Percentiles rank a stretch among this genome's conserved stretches.
These are phyloP conservation scores for Metschnikowia peoriensis DNA, from an alignment of 805 yeast species.

Conservation along the genomic window DNA sequence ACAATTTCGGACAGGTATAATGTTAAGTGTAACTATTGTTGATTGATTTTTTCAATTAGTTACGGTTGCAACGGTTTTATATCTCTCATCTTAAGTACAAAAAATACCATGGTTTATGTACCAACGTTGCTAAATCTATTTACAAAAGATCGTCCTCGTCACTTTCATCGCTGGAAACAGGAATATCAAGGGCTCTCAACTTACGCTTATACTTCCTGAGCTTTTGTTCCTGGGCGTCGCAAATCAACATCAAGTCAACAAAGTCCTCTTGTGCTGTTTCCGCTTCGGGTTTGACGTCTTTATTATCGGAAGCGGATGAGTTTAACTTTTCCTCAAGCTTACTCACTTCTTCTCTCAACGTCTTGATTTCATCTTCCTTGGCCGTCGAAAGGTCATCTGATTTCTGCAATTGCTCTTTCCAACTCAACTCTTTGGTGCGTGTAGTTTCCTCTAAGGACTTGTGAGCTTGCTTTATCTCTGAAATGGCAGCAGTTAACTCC, in stretches of 20 bases:
- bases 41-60: no score
- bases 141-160: conserved; percentile 57
- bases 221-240: conserved; percentile 74
- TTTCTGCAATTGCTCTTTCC: not conserved
- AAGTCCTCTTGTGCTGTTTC: conserved; percentile 8
- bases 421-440: not conserved
- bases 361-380: conserved; percentile 1
- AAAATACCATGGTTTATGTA: not conserved
- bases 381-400: not conserved
- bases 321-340: not conserved
- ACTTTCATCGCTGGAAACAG: conserved; percentile 69
- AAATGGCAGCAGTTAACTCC: conserved; percentile 6
- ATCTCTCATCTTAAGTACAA: not conserved
- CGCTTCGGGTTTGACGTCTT: not conserved
- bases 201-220: conserved; percentile 54
- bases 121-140: not conserved
- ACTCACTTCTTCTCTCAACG: not conserved
- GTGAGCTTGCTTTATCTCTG: conserved; percentile 9
- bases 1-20: no score
- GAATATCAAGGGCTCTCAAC: conserved; percentile 53
- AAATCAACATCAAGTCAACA: conserved; percentile 59
- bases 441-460: not conserved
- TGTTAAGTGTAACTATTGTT: no score
- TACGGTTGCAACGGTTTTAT: no score
- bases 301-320: not conserved